Base-by-base conservation (phyloP, 1,284 basidiomycete genomes). In the Heterobasidion occidentale region DNA sequence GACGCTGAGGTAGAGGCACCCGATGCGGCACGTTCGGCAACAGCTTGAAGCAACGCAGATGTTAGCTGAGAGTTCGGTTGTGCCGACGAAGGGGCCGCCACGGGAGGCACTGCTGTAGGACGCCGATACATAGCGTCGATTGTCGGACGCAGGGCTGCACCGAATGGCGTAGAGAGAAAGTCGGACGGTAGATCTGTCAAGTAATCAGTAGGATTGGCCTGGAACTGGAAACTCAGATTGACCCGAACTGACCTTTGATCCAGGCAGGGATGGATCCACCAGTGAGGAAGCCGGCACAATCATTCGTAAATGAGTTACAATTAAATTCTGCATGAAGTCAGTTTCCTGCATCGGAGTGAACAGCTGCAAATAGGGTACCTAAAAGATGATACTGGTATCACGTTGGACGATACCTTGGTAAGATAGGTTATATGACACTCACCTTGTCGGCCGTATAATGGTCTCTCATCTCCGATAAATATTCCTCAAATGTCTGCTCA, bases 281-380 rank as follows among this genome's bases (percentile, higher is more conserved):
- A 0, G 90, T 94, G 52, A 95, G 71, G 67, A 95, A 93, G 1
- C 88, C 92, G 36, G 92, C 72, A 54, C 85, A 84, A 61, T 96
- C 93, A 58, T 90, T 90, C 0, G 92, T 93, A 64, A 97, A 97
- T 1, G 90, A 88, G 68, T 95, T 95, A 70, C 92, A 95, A 62
- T 92, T 92, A 61, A 91, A 91, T 51, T 92, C 89, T 90, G 20
- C 12, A 35, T 14, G 20, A 38, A n/a, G 11, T 42, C 38, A 42
- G 38, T 12, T 11, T n/a, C 38, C 11, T n/a, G n/a, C 11, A 58
- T 20, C 58, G 35, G 33, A 56, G 42, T 61, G 27, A 62, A 46
- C 9, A 49, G 14, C n/a, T 19, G 38, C 38, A 42, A 27, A 38
- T 8, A 46, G 56, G 70, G 55, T 65, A 86, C 88, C 89, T 75